phyloP scores from a whole-genome alignment of 2,329 filamentous ascomycete genomes.

The Alternaria solani region DNA sequence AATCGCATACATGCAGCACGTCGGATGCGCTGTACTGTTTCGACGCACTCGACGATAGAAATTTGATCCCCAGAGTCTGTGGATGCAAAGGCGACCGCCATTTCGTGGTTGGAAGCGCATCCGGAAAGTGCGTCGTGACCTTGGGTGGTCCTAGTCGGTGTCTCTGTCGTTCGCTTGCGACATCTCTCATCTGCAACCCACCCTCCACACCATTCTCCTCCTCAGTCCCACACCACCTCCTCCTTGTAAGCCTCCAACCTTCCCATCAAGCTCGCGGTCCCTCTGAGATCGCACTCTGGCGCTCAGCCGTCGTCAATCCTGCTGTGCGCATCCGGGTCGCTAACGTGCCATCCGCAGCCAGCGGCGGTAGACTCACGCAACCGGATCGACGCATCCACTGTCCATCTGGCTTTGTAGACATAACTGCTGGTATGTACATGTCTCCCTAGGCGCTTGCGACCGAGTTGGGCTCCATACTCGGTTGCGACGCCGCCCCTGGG shows the following conservation, averaged over 20 bases:
- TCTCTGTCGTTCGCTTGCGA: conserved; percentile 38
- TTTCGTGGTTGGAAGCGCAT: conserved; percentile 24
- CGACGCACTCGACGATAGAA: conserved; percentile 9
- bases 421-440: conserved; percentile 45
- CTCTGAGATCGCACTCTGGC: conserved; percentile 21
- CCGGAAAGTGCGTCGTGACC: conserved; percentile 34
- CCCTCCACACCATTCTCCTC: conserved; percentile 36
- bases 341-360: conserved; percentile 44
- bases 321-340: conserved; percentile 36
- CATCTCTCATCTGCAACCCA: conserved; percentile 33
- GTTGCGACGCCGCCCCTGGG: conserved; percentile 29
- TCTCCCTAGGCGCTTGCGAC: conserved; percentile 45
- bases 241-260: conserved; percentile 35
- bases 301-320: conserved; percentile 21
- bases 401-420: conserved; percentile 35
- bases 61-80: conserved; percentile 19
- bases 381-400: conserved; percentile 40
- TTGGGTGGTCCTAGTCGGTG: conserved; percentile 37
- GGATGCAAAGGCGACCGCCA: conserved; percentile 28
- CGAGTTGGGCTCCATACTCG: conserved; percentile 21
- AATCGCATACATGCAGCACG: conserved; percentile 22
- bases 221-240: conserved; percentile 35
- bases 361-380: conserved; percentile 48
- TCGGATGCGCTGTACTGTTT: conserved; percentile 24
- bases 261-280: conserved; percentile 24